Base-by-base conservation (phyloP, 208 protist genomes). In the Lotmaria passim region DNA sequence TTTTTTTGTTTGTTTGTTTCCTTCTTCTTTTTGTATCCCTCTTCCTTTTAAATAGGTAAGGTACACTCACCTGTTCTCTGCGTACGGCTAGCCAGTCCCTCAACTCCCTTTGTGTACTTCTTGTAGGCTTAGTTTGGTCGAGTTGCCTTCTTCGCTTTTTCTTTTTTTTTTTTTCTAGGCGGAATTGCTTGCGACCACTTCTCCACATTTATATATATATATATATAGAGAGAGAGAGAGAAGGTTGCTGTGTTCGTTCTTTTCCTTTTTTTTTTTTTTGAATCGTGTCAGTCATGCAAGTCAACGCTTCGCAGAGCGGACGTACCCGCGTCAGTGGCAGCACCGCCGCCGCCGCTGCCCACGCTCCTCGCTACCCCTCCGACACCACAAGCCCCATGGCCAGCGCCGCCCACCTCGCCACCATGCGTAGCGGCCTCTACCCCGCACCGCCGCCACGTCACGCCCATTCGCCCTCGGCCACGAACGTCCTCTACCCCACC, bases 251-350 rank as follows among this genome's bases (percentile, higher is more conserved):
- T 56, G 7, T n/a, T 31, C 33, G 26, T 64, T 30, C 1, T n/a
- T 28, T 47, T 46, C 3, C 51, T 47, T 2, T 17, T 58, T 21
- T n/a, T 66, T 53, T 38, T 55, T 57, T 4, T 1, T 56, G 12
- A 46, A 24, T 2, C 12, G 10, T 64, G 17, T 64, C 36, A 33
- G 41, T 23, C 19, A 47, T 67, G 48, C 48, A 36, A 0, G 28
- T 64, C 21, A 64, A 64, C 59, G 23, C 59, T 12, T 36, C 59
- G n/a, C 59, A 64, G 31, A 53, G 44, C 31, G 31, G 59, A 11
- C 44, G 33, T 17, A 1, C 28, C 15, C 59, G 44, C 7, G 44
- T 28, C 15, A 53, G 59, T n/a, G 23, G 34, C 41, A n/a, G 52
- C 52, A 2, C 15, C 34, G 2, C 7, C 19, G 17, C 41, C 41